A percentile compares a stretch with the other conserved stretches of the same genome.
Evolutionary conservation across 1,284 basidiomycete genomes (phyloP).

Genomic region (Xerocomus amazonicus): DNA sequence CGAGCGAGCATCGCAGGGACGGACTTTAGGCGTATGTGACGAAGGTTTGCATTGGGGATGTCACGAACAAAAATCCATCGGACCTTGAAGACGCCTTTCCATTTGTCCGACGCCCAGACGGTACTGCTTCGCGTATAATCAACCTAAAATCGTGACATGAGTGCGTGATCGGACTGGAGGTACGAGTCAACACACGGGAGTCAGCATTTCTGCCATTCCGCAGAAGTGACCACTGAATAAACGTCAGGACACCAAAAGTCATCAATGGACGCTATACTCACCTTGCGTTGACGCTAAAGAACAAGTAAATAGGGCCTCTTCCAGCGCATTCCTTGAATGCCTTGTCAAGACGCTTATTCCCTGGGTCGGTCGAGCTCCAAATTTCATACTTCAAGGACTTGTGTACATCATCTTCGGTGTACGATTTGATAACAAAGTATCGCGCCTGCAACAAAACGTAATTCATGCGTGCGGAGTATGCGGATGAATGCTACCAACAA

Average conservation of each 20-base stretch:
- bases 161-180: not conserved
- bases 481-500: conserved; percentile 45
- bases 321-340: conserved; percentile 89
- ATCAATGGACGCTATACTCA: conserved; percentile 23
- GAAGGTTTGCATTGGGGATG: conserved; percentile 82
- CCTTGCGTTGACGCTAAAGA: conserved; percentile 95
- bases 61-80: conserved; percentile 95
- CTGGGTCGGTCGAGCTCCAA: conserved; percentile 94
- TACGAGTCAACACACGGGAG: conserved; percentile 51
- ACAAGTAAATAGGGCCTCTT: conserved; percentile 89
- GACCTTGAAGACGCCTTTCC: conserved; percentile 97
- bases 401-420: conserved; percentile 97
- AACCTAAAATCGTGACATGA: conserved; percentile 41
- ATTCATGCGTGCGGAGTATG: not conserved
- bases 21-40: conserved; percentile 82
- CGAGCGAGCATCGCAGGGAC: conserved; percentile 21
- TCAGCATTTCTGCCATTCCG: conserved; percentile 95
- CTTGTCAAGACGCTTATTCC: conserved; percentile 92
- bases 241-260: conserved; percentile 5
- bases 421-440: conserved; percentile 96
- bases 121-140: conserved; percentile 85
- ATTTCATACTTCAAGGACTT: conserved; percentile 96
- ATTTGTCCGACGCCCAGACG: conserved; percentile 97
- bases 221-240: conserved; percentile 86
- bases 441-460: conserved; percentile 55